Evolutionary conservation across 495 filamentous ascomycete genomes (phyloP).

Genomic region (Penicillium coffeae): DNA sequence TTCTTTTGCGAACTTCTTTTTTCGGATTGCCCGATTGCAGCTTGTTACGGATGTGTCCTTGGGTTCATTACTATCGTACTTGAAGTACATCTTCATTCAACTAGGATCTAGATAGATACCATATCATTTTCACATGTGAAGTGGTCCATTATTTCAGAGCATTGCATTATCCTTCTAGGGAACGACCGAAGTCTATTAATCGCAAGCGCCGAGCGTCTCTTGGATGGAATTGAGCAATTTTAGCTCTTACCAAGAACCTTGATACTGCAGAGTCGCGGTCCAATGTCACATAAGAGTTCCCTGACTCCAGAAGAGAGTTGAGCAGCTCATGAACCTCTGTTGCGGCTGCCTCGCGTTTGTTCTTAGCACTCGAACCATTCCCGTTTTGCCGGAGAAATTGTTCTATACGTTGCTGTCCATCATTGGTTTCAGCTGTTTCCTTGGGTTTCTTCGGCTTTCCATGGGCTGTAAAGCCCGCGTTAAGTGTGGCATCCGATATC

Average conservation of each 20-base stretch:
- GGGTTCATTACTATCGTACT: neutral
- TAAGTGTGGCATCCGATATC: constrained; percentile 56
- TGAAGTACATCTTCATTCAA: constrained; percentile 2
- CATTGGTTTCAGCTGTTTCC: constrained; percentile 37
- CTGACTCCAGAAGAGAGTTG: constrained; percentile 59
- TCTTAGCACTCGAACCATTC: constrained; percentile 25
- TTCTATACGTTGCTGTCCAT: constrained; percentile 66
- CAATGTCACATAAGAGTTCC: constrained; percentile 63
- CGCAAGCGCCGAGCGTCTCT: constrained; percentile 71
- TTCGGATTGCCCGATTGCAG: neutral
- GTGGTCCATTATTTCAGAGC: neutral
- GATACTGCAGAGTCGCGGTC: constrained; percentile 74
- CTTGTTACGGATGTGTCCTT: no score
- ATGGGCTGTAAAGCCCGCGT: constrained; percentile 67
- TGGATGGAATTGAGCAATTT: constrained; percentile 83
- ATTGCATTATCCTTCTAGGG: constrained; percentile 56
- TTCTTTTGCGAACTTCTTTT: neutral
- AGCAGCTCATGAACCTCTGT: constrained; percentile 64
- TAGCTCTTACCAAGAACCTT: constrained; percentile 77
- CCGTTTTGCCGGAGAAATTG: constrained; percentile 59
- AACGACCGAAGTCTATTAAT: constrained; percentile 79
- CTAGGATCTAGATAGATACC: constrained; percentile 18
- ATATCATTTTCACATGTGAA: constrained; percentile 7
- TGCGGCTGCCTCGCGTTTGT: constrained; percentile 63
- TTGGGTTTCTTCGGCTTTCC: constrained; percentile 65